Evolutionary conservation across 192 early-diverging fungal genomes (phyloP).

Genomic region (Coemansia sp.): DNA sequence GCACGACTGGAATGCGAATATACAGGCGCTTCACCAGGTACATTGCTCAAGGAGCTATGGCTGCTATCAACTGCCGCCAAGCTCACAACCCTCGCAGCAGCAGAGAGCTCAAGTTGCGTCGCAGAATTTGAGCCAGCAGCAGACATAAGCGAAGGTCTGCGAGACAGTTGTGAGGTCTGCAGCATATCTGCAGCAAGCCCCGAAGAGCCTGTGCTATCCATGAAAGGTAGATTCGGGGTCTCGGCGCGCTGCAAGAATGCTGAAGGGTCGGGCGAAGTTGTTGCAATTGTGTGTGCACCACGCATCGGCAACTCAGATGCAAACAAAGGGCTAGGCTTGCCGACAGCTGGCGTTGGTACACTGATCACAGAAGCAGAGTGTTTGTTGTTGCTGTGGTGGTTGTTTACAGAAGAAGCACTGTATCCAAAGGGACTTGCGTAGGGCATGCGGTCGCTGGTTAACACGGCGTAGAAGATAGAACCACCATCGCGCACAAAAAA

Average conservation of each 20-base stretch:
- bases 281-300: constrained; percentile 44
- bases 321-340: constrained; percentile 17
- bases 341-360: constrained; percentile 15
- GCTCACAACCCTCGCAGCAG: no score
- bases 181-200: background rate
- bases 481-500: constrained; percentile 51
- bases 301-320: constrained; percentile 6
- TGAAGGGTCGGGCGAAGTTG: constrained; percentile 34
- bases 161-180: no score
- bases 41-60: background rate
- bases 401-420: background rate
- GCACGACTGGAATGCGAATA: constrained; percentile 9
- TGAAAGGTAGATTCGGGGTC: constrained; percentile 7
- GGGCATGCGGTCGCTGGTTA: constrained; percentile 33
- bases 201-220: background rate
- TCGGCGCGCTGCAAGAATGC: constrained; percentile 4
- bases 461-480: constrained; percentile 43
- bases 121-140: no score
- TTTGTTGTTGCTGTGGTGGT: constrained; percentile 1
- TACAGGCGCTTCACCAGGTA: background rate
- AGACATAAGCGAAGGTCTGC: no score
- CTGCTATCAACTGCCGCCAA: no score
- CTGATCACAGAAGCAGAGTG: constrained; percentile 11
- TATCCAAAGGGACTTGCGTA: constrained; percentile 34
- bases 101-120: no score